Percentiles rank a stretch among this genome's conserved stretches.
Conservation (phyloP, 768 basidiomycete species). For the Hortiboletus flavorubellus region DNA sequence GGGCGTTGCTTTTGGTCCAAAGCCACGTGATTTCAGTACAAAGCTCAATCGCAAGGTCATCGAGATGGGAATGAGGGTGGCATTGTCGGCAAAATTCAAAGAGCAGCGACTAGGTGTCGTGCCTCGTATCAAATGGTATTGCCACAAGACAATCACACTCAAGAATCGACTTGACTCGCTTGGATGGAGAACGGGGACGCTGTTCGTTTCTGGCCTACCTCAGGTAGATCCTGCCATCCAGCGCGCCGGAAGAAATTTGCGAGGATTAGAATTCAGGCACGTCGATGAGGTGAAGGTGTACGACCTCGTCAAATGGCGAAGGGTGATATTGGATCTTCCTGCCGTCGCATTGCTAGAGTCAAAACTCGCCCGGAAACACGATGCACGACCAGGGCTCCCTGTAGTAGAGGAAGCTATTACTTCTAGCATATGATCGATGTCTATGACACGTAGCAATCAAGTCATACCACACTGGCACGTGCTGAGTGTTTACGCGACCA, state of each 20-base stretch:
- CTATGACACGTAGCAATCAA: background rate
- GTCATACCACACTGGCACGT: background rate
- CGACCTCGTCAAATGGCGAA: slow-evolving; percentile 80
- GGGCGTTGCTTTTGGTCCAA: slow-evolving; percentile 88
- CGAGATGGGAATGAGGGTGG: slow-evolving; percentile 89
- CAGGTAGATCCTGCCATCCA: slow-evolving; percentile 52
- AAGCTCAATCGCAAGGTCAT: slow-evolving; percentile 91
- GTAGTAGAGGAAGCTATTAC: slow-evolving; percentile 4
- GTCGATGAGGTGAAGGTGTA: slow-evolving; percentile 73
- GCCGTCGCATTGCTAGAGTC: slow-evolving; percentile 79
- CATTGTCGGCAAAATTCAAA: slow-evolving; percentile 77
- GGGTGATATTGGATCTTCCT: slow-evolving; percentile 74
- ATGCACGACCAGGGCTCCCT: background rate
- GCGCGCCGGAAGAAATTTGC: slow-evolving; percentile 68
- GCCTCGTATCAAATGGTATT: slow-evolving; percentile 66
- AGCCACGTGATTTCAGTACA: slow-evolving; percentile 89
- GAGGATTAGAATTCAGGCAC: slow-evolving; percentile 59
- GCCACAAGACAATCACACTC: slow-evolving; percentile 67
- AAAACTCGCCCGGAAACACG: slow-evolving; percentile 45
- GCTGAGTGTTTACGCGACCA: slow-evolving; percentile 21
- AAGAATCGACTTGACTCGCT: slow-evolving; percentile 58
- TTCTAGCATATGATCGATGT: background rate
- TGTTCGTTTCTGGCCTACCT: slow-evolving; percentile 70
- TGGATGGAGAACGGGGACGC: slow-evolving; percentile 62
- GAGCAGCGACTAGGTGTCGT: slow-evolving; percentile 76